These are phyloP conservation scores for Backusella mclennaniae DNA, from an alignment of 192 early-diverging fungal species.

Conservation along the genomic window DNA sequence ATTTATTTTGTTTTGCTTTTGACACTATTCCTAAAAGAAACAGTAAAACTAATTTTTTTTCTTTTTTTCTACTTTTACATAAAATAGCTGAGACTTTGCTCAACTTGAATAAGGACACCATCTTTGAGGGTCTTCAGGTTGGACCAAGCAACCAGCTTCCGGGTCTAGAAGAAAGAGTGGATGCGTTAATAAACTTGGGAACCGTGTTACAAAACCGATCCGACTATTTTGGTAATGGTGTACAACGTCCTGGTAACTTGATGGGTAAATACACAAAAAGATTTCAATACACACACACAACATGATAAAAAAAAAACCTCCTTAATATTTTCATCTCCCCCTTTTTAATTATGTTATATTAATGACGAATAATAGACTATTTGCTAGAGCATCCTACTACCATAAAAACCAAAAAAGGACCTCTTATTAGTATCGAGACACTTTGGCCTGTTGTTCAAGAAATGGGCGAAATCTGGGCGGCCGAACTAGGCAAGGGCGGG, in stretches of 20 bases:
- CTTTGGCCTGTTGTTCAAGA: conserved; percentile 84
- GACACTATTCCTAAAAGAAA: not conserved
- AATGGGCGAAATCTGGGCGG: conserved; percentile 78
- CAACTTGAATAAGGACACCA: conserved; percentile 46
- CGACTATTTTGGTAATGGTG: conserved; percentile 59
- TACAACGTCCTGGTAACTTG: conserved; percentile 81
- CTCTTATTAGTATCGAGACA: conserved; percentile 57
- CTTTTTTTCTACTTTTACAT: not conserved
- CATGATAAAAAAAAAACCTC: not conserved
- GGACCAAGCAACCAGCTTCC: conserved; percentile 71
- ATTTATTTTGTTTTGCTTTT: not conserved
- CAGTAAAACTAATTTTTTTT: not conserved
- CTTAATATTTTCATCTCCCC: not conserved
- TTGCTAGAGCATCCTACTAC: conserved; percentile 62
- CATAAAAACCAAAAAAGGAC: conserved; percentile 31
- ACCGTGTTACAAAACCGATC: conserved; percentile 46
- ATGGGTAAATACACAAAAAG: conserved; percentile 45
- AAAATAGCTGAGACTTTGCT: conserved; percentile 49
- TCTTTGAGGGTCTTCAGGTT: conserved; percentile 74
- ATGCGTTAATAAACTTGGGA: conserved; percentile 72
- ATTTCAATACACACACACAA: not conserved
- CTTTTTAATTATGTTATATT: not conserved
- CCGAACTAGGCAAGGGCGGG: conserved; percentile 76
- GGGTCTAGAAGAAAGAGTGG: conserved; percentile 75
- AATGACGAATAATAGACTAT: conserved; percentile 37